A percentile compares a stretch with the other conserved stretches of the same genome.
Evolutionary conservation across 768 basidiomycete species (phyloP).

Genomic region (Tubosaeta sp.): DNA sequence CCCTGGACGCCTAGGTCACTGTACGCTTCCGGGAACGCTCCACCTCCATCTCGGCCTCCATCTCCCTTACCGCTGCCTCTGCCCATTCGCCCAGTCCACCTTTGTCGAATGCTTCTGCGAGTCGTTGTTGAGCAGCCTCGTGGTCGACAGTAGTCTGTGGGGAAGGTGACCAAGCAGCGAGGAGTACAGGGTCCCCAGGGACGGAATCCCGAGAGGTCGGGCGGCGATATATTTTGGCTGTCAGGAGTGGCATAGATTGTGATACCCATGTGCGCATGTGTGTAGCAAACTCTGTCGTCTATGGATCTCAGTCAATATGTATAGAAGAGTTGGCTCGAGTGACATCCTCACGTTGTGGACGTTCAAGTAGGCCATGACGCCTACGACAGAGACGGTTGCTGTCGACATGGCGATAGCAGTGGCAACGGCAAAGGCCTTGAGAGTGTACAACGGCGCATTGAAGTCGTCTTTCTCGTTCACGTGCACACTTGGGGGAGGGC

Average conservation of each 20-base stretch:
- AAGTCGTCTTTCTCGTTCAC: conserved; percentile 30
- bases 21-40: conserved; percentile 37
- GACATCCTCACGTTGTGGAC: conserved; percentile 44
- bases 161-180: not conserved
- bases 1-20: not conserved
- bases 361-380: conserved; percentile 49
- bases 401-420: conserved; percentile 53
- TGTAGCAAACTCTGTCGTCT: conserved; percentile 59
- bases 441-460: conserved; percentile 49
- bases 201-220: conserved; percentile 26
- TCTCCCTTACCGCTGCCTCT: conserved; percentile 47
- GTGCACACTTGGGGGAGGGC: not conserved
- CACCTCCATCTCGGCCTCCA: conserved; percentile 52
- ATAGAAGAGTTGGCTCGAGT: not conserved
- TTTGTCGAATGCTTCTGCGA: conserved; percentile 52
- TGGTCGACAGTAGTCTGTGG: conserved; percentile 13
- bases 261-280: conserved; percentile 50
- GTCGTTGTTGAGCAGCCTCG: conserved; percentile 46
- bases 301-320: not conserved
- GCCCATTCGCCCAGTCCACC: conserved; percentile 58
- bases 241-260: conserved; percentile 45
- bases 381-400: conserved; percentile 42
- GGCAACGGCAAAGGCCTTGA: conserved; percentile 64
- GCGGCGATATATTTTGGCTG: conserved; percentile 48
- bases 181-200: conserved; percentile 1